Base-by-base conservation (phyloP, 2,329 filamentous ascomycete genomes). In the Metarhizium album region DNA sequence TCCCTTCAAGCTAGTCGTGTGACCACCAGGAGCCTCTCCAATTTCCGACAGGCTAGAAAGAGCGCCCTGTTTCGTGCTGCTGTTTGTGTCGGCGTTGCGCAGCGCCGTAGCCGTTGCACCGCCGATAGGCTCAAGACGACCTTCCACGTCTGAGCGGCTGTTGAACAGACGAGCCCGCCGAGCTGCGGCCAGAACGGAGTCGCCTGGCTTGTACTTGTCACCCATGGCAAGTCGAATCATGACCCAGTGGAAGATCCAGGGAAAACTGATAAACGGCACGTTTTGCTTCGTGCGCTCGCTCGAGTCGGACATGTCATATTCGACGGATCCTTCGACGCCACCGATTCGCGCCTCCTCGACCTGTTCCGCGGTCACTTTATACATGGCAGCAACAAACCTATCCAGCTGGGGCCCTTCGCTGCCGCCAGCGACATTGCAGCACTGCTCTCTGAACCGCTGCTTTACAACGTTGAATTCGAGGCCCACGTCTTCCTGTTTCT, bases 201-300 rank as follows among this genome's bases (percentile, higher is more conserved):
- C 55, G 33, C 55, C 58, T 9, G 57, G 58, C 24, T 59, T 56
- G 45, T 60, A 58, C n/a, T 49, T 54, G 16, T 54, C 55, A 2
- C 61, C 59, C n/a, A 56, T 56, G 4, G 60, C 65, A 29, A 70
- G 59, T 14, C 64, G 61, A 37, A 64, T 61, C 57, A 70, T 55
- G 27, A 89, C 78, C 43, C 77, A 75, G 13, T 82, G 75, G 56
- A 97, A 95, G 2, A 97, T 72, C 93, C 93, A 98, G 0, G 93
- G 91, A 59, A 96, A 97, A 53, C 85, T 93, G 59, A 96, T 93
- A 8, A 97, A 71, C 0, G 93, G 91, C 74, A 90, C 84, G 2
- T 71, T 71, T 2, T 72, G 60, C 11, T 66, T 54, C 6, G 22
- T 11, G 7, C 14, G 11, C 2, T 38, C 38, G 38, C 31, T n/a